phyloP scores from a whole-genome alignment of 148 eudicot species.

The Amaranthus palmeri region DNA sequence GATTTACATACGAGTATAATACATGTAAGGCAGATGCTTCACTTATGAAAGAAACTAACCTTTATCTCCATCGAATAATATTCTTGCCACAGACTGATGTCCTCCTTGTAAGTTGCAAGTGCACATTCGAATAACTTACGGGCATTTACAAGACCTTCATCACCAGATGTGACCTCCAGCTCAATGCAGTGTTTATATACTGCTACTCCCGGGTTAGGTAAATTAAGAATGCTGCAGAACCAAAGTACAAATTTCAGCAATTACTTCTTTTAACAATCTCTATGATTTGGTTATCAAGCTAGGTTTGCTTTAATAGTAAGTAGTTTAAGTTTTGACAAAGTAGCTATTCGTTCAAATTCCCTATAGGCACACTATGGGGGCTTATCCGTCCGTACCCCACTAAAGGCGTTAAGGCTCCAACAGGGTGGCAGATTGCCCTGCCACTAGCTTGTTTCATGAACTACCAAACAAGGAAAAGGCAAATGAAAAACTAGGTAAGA shows the following conservation, averaged over 20 bases:
- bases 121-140: conserved; percentile 68
- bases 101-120: conserved; percentile 57
- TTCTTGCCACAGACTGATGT: conserved; percentile 62
- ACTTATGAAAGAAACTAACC: conserved; percentile 30
- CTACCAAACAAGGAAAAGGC: too few relatives aligned
- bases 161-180: conserved; percentile 63
- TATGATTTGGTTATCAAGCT: background rate
- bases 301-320: background rate
- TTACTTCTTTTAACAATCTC: background rate
- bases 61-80: conserved; percentile 62
- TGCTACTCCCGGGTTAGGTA: conserved; percentile 77
- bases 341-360: too few relatives aligned
- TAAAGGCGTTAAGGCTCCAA: too few relatives aligned
- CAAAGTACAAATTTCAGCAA: background rate
- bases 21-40: background rate
- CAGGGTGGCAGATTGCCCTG: too few relatives aligned
- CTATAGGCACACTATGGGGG: too few relatives aligned
- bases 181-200: conserved; percentile 56
- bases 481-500: too few relatives aligned
- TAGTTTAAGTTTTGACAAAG: background rate
- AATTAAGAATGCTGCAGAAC: conserved; percentile 45
- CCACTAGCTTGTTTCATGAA: too few relatives aligned
- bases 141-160: conserved; percentile 47
- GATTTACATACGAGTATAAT: background rate
- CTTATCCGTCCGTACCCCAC: too few relatives aligned